A percentile compares a stretch with the other conserved stretches of the same genome.
Evolutionary conservation across 2,329 filamentous ascomycete species (phyloP).

Genomic region (Colletotrichum melonis): DNA sequence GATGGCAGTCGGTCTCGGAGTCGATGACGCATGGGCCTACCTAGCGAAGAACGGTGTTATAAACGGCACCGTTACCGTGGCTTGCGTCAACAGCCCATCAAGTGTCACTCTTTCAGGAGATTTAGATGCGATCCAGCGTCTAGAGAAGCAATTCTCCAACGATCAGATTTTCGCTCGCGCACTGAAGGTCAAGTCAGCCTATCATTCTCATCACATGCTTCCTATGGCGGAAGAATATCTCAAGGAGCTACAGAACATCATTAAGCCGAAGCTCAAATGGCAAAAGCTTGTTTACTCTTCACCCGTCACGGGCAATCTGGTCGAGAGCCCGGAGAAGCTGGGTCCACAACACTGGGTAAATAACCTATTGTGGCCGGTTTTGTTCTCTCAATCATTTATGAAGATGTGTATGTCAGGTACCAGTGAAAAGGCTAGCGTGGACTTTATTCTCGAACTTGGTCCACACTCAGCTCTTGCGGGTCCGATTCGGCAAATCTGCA

Average conservation of each 20-base stretch:
- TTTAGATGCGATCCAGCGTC: conserved; percentile 38
- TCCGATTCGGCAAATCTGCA: conserved; percentile 61
- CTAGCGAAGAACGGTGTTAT: conserved; percentile 16
- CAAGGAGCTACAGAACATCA: background rate
- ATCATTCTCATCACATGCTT: conserved; percentile 51
- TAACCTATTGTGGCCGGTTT: conserved; percentile 10
- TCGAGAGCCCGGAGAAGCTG: conserved; percentile 36
- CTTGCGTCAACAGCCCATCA: conserved; percentile 50
- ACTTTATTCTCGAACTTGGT: conserved; percentile 58
- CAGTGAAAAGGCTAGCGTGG: conserved; percentile 36
- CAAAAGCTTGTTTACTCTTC: conserved; percentile 38
- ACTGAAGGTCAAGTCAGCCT: conserved; percentile 34
- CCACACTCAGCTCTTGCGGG: conserved; percentile 61
- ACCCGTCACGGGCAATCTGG: conserved; percentile 33
- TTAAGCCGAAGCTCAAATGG: conserved; percentile 39
- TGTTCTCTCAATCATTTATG: conserved; percentile 17
- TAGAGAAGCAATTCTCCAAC: conserved; percentile 24
- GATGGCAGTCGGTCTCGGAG: conserved; percentile 45
- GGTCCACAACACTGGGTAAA: conserved; percentile 23
- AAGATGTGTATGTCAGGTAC: background rate
- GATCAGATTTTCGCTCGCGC: conserved; percentile 37
- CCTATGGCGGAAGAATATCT: conserved; percentile 47
- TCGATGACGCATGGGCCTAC: conserved; percentile 34
- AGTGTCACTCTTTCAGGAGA: conserved; percentile 48
- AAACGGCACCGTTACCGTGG: conserved; percentile 42